Percentiles rank a stretch among this genome's conserved stretches.
Conservation (phyloP, 2,329 filamentous ascomycete species). For the Verticillium isaacii region DNA sequence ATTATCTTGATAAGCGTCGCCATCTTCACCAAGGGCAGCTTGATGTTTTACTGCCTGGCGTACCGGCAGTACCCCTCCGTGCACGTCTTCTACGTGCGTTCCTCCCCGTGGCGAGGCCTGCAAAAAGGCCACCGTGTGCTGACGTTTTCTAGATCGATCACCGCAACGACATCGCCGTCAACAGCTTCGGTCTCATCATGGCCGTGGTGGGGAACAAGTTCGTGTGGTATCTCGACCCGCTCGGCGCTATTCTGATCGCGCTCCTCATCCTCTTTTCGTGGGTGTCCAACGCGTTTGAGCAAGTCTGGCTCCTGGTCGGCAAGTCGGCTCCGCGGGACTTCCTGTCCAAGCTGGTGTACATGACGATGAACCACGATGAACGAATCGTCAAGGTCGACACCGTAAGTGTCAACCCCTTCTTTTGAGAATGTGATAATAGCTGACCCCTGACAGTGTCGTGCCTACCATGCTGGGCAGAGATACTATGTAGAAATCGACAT, state of each 20-base stretch:
- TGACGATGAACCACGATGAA: conserved; percentile 47
- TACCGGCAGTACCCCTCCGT: conserved; percentile 50
- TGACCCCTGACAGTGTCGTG: conserved; percentile 36
- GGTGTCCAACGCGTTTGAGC: conserved; percentile 56
- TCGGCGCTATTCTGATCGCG: conserved; percentile 57
- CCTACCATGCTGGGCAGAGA: conserved; percentile 57
- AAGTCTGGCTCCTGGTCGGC: conserved; percentile 57
- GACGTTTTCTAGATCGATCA: conserved; percentile 37
- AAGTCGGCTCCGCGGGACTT: conserved; percentile 55
- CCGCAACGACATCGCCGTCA: conserved; percentile 52
- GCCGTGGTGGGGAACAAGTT: conserved; percentile 46
- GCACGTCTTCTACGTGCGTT: conserved; percentile 42
- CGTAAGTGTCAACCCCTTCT: conserved; percentile 18
- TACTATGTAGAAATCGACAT: conserved; percentile 61
- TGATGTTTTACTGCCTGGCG: conserved; percentile 51
- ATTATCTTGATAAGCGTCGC: conserved; percentile 49
- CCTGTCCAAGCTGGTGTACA: conserved; percentile 51
- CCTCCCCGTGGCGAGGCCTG: conserved; percentile 1
- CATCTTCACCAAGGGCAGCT: conserved; percentile 44
- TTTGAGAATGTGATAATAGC: neutral
- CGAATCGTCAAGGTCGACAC: conserved; percentile 55
- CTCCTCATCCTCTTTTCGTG: conserved; percentile 58
- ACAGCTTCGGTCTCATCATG: conserved; percentile 51
- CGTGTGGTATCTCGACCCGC: conserved; percentile 57
- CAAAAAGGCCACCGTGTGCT: conserved; percentile 5